Evolutionary conservation across 2,329 filamentous ascomycete species (phyloP).

Genomic region (Trematosphaeria pertusa): DNA sequence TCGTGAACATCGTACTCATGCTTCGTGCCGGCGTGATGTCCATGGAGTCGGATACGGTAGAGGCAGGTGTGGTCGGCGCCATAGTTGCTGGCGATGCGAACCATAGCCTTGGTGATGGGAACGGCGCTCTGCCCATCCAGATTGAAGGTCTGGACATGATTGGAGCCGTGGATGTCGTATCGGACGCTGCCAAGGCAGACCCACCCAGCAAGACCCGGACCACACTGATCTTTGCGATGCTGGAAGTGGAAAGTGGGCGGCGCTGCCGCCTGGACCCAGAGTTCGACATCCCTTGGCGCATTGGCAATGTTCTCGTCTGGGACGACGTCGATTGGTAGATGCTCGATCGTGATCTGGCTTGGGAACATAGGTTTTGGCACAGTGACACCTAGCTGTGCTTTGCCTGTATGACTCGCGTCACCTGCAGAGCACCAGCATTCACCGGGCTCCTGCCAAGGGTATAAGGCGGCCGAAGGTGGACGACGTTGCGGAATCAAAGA

Average conservation of each 20-base stretch:
- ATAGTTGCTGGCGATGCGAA: slow-evolving; percentile 54
- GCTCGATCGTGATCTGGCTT: slow-evolving; percentile 53
- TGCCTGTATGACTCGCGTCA: slow-evolving; percentile 56
- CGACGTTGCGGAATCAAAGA: slow-evolving; percentile 32
- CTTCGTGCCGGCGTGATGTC: slow-evolving; percentile 26
- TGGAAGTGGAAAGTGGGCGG: slow-evolving; percentile 27
- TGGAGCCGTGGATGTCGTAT: slow-evolving; percentile 51
- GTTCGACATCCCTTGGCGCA: slow-evolving; percentile 53
- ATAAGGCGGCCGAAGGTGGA: slow-evolving; percentile 65
- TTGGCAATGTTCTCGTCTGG: slow-evolving; percentile 44
- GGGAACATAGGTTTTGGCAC: slow-evolving; percentile 48
- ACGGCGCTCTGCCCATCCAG: slow-evolving; percentile 38
- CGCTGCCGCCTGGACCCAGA: slow-evolving; percentile 52
- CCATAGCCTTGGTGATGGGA: slow-evolving; percentile 43
- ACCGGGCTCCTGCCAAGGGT: slow-evolving; percentile 76
- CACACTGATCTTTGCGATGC: slow-evolving; percentile 20
- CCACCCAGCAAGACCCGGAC: slow-evolving; percentile 33
- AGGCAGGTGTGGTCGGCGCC: slow-evolving; percentile 55
- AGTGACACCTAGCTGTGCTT: slow-evolving; percentile 69
- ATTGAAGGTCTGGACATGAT: slow-evolving; percentile 52
- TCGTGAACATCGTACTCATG: neutral
- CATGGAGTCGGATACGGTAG: slow-evolving; percentile 55
- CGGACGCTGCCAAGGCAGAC: slow-evolving; percentile 50
- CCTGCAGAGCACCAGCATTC: slow-evolving; percentile 84
- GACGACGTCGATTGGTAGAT: slow-evolving; percentile 50